Evolutionary conservation across 2,329 filamentous ascomycete species (phyloP).

Genomic region (Annulohypoxylon truncatum): DNA sequence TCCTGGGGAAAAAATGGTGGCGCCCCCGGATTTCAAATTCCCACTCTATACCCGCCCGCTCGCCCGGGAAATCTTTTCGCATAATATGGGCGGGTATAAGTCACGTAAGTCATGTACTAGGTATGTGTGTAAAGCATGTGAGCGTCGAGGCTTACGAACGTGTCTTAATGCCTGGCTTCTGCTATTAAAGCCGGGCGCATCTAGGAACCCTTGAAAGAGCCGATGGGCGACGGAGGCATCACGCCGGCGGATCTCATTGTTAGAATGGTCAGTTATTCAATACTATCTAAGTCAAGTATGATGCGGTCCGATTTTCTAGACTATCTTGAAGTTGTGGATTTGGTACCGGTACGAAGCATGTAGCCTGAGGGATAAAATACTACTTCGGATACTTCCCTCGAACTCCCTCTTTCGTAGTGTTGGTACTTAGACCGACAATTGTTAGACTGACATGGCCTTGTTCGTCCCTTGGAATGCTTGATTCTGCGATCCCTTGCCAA

Average conservation of each 20-base stretch:
- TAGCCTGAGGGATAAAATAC: neutral
- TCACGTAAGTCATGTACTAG: slow-evolving; percentile 23
- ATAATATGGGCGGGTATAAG: slow-evolving; percentile 12
- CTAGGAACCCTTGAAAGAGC: neutral
- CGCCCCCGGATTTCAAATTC: slow-evolving; percentile 28
- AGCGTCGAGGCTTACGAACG: slow-evolving; percentile 2
- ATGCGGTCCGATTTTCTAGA: slow-evolving; percentile 32
- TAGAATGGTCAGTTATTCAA: slow-evolving; percentile 20
- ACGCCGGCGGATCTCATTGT: slow-evolving; percentile 25
- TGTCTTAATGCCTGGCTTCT: slow-evolving; percentile 12
- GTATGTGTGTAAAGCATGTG: slow-evolving; percentile 15
- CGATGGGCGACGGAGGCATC: slow-evolving; percentile 11
- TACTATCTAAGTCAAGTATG: neutral
- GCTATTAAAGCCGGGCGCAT: slow-evolving; percentile 6
- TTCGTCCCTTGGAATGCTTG: slow-evolving; percentile 19
- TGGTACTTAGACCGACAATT: no score
- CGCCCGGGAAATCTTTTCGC: slow-evolving; percentile 10
- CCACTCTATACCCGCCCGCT: slow-evolving; percentile 31
- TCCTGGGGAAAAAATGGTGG: slow-evolving; percentile 27
- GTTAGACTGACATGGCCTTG: slow-evolving; percentile 7
- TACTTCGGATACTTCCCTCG: neutral
- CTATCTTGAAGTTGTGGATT: slow-evolving; percentile 8
- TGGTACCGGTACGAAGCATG: neutral
- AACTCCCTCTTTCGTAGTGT: slow-evolving; percentile 2
- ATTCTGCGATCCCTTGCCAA: slow-evolving; percentile 8